Evolutionary conservation across 495 filamentous ascomycete genomes (phyloP), one percentile per base, ranked within the genome.

Genomic region (Penicillium roqueforti): DNA sequence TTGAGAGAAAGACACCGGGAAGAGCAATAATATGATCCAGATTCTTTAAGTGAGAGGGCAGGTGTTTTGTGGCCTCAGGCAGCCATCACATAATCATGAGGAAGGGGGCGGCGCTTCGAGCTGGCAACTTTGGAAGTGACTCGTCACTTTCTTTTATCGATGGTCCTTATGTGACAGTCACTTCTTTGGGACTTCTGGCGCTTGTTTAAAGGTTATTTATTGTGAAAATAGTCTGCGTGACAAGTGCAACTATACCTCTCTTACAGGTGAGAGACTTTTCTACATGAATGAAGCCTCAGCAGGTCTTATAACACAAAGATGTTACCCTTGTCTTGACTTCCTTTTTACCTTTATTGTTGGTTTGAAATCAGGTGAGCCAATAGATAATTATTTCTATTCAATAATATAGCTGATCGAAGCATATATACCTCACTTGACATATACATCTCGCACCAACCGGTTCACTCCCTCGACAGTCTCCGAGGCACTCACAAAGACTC

Each of bases 51-150:
- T 36, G 22, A 52, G 43, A 52, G 43, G 19, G 47, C 22, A 40
- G 32, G 47, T 36, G 49, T 58, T 37, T 29, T 53, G 26, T 23
- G 18, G 58, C 61, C 61, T 61, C 34, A 63, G 61, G 61, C 61
- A 57, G 3, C 0, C 10, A 45, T 63, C 51, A 60, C 45, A 57
- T 63, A 60, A 60, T 45, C 53, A 42, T 29, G 20, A 3, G 39
- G 19, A 49, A 40, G 47, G 46, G 46, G 31, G 16, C 22, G 32
- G 32, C n/a, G 32, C 14, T 16, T 16, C 9, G n/a, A 29, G 4
- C 28, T 11, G 9, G 28, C 28, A 47, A n/a, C 19, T 26, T 36
- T n/a, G 14, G 32, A 36, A 3, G 32, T 36, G 32, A 36, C 32
- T 16, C n/a, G 32, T 36, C 32, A 36, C 32, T 8, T 36, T 36